Conservation (phyloP, 2,329 filamentous ascomycete species). For the Phyllachora maydis region DNA sequence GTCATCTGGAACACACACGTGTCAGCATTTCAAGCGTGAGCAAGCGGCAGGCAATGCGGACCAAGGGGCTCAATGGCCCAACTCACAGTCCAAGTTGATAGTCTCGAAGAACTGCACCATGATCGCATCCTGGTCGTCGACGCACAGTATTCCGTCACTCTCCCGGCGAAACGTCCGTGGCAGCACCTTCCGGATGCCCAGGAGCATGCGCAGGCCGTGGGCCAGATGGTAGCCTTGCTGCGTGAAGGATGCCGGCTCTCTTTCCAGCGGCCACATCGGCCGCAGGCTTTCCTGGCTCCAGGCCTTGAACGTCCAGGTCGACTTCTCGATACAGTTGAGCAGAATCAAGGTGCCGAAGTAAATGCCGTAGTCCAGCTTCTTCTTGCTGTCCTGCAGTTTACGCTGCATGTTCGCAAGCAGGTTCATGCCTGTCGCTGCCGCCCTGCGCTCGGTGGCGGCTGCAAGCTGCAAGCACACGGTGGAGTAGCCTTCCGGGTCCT, state of each 20-base stretch:
- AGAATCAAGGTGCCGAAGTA: constrained; percentile 41
- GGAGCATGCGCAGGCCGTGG: constrained; percentile 36
- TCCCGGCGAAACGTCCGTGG: constrained; percentile 26
- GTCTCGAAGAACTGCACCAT: constrained; percentile 30
- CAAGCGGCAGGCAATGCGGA: neutral
- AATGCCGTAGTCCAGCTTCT: constrained; percentile 36
- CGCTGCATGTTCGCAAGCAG: constrained; percentile 40
- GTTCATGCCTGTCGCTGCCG: constrained; percentile 33
- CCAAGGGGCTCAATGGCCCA: neutral
- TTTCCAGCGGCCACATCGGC: constrained; percentile 38
- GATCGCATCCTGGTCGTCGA: constrained; percentile 22
- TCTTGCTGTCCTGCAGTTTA: constrained; percentile 37
- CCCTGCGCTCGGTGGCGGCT: constrained; percentile 42
- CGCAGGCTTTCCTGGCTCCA: constrained; percentile 43
- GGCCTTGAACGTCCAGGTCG: constrained; percentile 46
- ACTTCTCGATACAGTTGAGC: constrained; percentile 46
- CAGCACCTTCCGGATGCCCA: constrained; percentile 36
- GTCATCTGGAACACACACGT: too few species aligned
- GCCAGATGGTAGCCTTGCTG: constrained; percentile 38
- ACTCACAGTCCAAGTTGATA: constrained; percentile 36
- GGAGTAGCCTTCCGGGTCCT: constrained; percentile 34
- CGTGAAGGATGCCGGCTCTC: constrained; percentile 32
- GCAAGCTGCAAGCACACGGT: constrained; percentile 44
- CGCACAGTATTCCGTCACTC: constrained; percentile 24
- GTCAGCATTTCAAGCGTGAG: constrained; percentile 1